These are phyloP conservation scores for Arthroderma sp. DNA, from an alignment of 2,329 filamentous ascomycete species.

Conservation along the genomic window DNA sequence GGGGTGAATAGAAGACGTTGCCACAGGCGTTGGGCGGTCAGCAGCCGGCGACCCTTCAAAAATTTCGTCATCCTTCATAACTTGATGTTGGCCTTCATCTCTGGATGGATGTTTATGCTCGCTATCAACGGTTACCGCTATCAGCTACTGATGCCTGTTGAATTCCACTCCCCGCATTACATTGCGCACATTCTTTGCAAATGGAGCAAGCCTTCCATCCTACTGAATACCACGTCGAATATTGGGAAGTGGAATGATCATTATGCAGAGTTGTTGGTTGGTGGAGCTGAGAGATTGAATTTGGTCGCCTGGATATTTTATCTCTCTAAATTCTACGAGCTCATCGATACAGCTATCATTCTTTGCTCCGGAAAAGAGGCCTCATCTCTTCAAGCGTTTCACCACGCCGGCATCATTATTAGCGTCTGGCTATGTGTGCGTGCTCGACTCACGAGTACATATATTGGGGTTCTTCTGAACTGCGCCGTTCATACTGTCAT, in stretches of 20 bases:
- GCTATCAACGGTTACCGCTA: neutral
- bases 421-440: conserved; percentile 94
- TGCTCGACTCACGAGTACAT: conserved; percentile 83
- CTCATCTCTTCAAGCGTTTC: conserved; percentile 83
- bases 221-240: neutral
- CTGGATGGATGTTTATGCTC: neutral
- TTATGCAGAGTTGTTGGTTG: neutral
- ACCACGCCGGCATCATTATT: conserved; percentile 86
- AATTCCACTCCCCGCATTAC: neutral
- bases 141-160: neutral
- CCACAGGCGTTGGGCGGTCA: neutral
- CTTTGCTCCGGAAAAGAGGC: conserved; percentile 80
- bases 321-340: conserved; percentile 89
- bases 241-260: neutral
- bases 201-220: too few relatives aligned
- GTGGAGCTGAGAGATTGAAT: too few relatives aligned
- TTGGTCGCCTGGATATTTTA: conserved; percentile 62
- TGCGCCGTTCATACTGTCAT: conserved; percentile 78
- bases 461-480: conserved; percentile 83
- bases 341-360: conserved; percentile 77
- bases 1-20: neutral
- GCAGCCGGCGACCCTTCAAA: neutral
- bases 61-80: neutral
- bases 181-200: too few relatives aligned
- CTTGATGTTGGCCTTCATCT: neutral